Percentiles rank a stretch among this genome's conserved stretches.
phyloP scores from a whole-genome alignment of 495 filamentous ascomycete species.

The Aspergillus steynii region DNA sequence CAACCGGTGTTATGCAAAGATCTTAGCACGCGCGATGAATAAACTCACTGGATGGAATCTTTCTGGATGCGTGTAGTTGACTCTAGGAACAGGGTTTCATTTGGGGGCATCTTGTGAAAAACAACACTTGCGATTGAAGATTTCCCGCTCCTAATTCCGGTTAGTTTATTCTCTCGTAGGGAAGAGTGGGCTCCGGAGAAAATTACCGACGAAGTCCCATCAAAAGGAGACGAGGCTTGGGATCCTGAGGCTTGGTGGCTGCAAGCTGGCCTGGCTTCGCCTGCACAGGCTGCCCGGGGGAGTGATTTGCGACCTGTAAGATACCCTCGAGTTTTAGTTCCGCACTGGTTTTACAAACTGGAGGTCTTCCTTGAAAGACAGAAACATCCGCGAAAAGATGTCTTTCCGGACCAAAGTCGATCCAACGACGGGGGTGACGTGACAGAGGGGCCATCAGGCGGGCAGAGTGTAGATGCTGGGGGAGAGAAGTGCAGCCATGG shows the following conservation, averaged over 20 bases:
- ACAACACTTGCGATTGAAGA: conserved; percentile 97
- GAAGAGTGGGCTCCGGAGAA: background rate
- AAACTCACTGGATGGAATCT: conserved; percentile 80
- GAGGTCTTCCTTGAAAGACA: conserved; percentile 19
- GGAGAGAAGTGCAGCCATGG: background rate
- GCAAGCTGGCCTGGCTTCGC: conserved; percentile 30
- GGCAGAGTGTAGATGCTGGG: background rate
- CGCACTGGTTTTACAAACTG: conserved; percentile 25
- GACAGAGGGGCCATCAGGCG: conserved; percentile 5
- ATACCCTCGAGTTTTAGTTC: conserved; percentile 40
- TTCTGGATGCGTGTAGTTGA: conserved; percentile 91
- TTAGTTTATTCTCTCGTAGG: conserved; percentile 8
- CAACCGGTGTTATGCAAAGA: background rate
- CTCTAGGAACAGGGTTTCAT: conserved; percentile 91
- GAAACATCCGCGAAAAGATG: conserved; percentile 17
- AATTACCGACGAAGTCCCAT: conserved; percentile 92
- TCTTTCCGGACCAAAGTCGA: conserved; percentile 15
- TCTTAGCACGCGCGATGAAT: too few relatives aligned
- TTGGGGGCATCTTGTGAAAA: conserved; percentile 94
- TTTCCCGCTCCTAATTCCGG: conserved; percentile 76
- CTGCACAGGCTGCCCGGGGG: conserved; percentile 27
- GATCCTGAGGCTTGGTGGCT: conserved; percentile 41
- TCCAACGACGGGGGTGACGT: conserved; percentile 7
- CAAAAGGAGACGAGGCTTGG: conserved; percentile 84
- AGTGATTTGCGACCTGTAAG: conserved; percentile 38